Evolutionary conservation across 345 rosid species (phyloP), one percentile per base, ranked within the genome.

Genomic region (Barbarea vulgaris): DNA sequence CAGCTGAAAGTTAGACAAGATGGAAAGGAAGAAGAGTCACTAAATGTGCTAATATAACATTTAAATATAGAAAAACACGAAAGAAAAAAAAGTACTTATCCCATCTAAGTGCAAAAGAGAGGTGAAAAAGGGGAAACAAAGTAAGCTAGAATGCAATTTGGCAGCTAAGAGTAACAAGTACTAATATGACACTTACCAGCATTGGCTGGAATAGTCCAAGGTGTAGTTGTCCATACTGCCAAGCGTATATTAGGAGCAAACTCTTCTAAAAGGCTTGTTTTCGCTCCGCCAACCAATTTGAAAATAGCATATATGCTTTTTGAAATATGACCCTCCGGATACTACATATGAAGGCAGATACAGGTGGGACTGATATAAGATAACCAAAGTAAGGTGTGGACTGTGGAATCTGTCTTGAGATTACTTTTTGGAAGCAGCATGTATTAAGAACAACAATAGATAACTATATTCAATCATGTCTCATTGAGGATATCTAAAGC

Each of bases 141-240:
- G 57, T 42, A 61, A 53, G 33, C 30, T 33, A 47, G 13, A 56
- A 59, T 60, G 30, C 18, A 59, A 50, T 51, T 66, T 51, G 47
- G n/a, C 19, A 31, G 78, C 62, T 68, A 41, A 21, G 36, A 39
- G 69, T 13, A 60, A 41, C 34, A 76, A 27, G 25, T 19, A 33
- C 46, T 56, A 34, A 54, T 55, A 64, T 55, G 42, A 52, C 34
- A 79, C 80, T 62, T 76, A 88, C 98, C 98, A 33, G 96, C 97
- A 83, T 94, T 94, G 71, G 96, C 98, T 57, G 95, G 98, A 77
- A 94, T 60, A 13, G 97, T 94, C 98, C 96, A 94, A 2, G 98
- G 98, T 66, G 98, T 91, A 64, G 98, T 94, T 54, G 98, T 94
- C 98, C 98, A 94, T 69, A 89, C 84, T 57, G 96, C 96, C 85